Evolutionary conservation across 2,329 filamentous ascomycete genomes (phyloP).

Genomic region (Neonectria magnoliae): DNA sequence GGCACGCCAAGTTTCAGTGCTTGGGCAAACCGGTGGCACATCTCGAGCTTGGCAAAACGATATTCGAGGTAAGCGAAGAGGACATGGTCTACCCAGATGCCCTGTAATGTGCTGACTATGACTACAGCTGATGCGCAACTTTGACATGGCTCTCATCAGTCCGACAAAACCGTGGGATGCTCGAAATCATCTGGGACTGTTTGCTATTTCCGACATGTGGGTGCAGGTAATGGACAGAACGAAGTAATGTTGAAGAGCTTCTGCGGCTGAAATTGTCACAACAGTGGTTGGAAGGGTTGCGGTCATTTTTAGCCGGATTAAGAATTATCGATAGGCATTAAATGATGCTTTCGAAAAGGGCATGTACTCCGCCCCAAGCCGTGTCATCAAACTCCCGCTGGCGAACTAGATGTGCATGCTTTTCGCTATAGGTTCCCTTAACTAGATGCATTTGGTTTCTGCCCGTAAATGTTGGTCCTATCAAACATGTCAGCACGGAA

Average conservation of each 20-base stretch:
- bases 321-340: background rate
- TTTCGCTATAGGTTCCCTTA: too few species aligned
- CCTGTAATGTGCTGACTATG: background rate
- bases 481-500: too few species aligned
- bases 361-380: too few species aligned
- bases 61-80: constrained; percentile 52
- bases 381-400: too few species aligned
- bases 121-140: constrained; percentile 42
- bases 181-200: constrained; percentile 42
- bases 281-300: background rate
- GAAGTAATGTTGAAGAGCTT: background rate
- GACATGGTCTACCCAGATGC: background rate
- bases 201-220: constrained; percentile 47
- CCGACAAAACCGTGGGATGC: constrained; percentile 42
- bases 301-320: background rate
- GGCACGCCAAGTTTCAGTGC: constrained; percentile 52
- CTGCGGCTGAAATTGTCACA: too few species aligned
- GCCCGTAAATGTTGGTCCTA: too few species aligned
- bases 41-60: constrained; percentile 50
- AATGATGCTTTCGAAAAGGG: too few species aligned
- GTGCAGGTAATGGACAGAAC: constrained; percentile 41
- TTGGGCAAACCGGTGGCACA: constrained; percentile 51
- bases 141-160: constrained; percentile 43
- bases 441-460: too few species aligned
- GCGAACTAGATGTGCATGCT: too few species aligned